A percentile compares a stretch with the other conserved stretches of the same genome.
These are phyloP conservation scores for Saccharomycopsis fermentans DNA, from an alignment of 805 yeast genomes.

Conservation along the genomic window DNA sequence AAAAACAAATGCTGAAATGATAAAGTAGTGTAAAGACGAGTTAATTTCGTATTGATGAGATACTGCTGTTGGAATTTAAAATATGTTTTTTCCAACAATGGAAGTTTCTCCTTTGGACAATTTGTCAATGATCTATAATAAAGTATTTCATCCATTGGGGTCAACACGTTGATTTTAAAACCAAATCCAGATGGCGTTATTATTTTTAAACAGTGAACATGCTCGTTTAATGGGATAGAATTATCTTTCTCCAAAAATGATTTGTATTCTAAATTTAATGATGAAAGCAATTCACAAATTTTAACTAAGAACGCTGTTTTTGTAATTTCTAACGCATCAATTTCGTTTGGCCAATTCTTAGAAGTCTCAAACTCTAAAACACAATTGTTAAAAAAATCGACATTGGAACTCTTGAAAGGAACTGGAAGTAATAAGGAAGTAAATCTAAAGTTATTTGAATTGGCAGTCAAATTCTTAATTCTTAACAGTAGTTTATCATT, in stretches of 20 bases:
- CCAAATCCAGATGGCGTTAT: constrained; percentile 87
- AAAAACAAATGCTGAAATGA: constrained; percentile 62
- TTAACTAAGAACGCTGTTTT: constrained; percentile 83
- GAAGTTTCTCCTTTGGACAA: constrained; percentile 48
- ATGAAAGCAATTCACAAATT: constrained; percentile 38
- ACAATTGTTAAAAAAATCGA: constrained; percentile 72
- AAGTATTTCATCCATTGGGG: constrained; percentile 75
- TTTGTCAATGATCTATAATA: constrained; percentile 64
- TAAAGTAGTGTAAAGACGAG: constrained; percentile 64
- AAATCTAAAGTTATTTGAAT: constrained; percentile 64
- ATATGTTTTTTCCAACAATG: constrained; percentile 49
- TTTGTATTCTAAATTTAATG: constrained; percentile 35
- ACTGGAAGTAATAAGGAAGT: constrained; percentile 72
- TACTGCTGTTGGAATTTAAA: constrained; percentile 55
- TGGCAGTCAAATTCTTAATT: constrained; percentile 61
- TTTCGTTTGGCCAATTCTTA: constrained; percentile 92
- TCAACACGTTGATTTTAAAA: constrained; percentile 62
- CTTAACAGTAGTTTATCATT: constrained; percentile 53
- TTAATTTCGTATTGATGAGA: constrained; percentile 64
- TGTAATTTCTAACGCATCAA: constrained; percentile 73
- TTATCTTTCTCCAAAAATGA: constrained; percentile 57
- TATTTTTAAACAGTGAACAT: constrained; percentile 48
- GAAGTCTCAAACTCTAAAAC: constrained; percentile 84
- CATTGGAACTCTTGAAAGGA: constrained; percentile 66
- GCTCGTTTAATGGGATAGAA: constrained; percentile 53